These are phyloP conservation scores for Magnolia officinalis DNA, from an alignment of 164 flowering plant genomes.

Conservation along the genomic window DNA sequence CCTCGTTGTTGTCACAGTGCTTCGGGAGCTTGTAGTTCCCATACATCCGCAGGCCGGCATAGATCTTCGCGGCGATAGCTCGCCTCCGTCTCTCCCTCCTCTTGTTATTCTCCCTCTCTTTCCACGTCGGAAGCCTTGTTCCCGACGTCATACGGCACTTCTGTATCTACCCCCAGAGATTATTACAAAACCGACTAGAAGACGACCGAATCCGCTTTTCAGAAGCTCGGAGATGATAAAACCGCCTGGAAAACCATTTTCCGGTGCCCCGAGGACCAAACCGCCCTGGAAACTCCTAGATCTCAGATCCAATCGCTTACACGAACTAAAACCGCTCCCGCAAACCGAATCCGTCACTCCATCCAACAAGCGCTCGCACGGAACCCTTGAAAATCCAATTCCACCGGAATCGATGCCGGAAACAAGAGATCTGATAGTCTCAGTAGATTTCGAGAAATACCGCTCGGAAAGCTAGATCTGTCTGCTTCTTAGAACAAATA, in stretches of 20 bases:
- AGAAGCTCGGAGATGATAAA: background rate
- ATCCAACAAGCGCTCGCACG: background rate
- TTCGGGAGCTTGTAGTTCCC: constrained; percentile 86
- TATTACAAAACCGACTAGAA: background rate
- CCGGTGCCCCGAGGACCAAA: background rate
- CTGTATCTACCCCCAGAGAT: background rate
- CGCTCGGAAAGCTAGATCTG: background rate
- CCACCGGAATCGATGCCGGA: background rate
- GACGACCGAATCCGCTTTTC: constrained; percentile 6
- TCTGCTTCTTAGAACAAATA: background rate
- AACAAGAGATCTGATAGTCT: background rate
- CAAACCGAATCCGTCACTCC: too few relatives aligned
- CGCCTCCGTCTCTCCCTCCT: constrained; percentile 72
- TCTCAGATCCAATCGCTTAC: too few relatives aligned
- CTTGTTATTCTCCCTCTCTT: constrained; percentile 89
- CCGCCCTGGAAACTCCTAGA: too few relatives aligned
- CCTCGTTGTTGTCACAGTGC: constrained; percentile 95
- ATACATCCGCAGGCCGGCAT: constrained; percentile 67
- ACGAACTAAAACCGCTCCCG: too few relatives aligned
- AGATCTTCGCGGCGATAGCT: constrained; percentile 93
- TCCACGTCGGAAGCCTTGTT: constrained; percentile 84
- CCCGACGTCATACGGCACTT: constrained; percentile 59
- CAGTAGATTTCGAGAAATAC: background rate
- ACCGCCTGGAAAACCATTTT: background rate
- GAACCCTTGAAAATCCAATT: background rate